A percentile compares a stretch with the other conserved stretches of the same genome.
phyloP scores from a whole-genome alignment of 2,329 filamentous ascomycete genomes.

The Moelleriella libera region DNA sequence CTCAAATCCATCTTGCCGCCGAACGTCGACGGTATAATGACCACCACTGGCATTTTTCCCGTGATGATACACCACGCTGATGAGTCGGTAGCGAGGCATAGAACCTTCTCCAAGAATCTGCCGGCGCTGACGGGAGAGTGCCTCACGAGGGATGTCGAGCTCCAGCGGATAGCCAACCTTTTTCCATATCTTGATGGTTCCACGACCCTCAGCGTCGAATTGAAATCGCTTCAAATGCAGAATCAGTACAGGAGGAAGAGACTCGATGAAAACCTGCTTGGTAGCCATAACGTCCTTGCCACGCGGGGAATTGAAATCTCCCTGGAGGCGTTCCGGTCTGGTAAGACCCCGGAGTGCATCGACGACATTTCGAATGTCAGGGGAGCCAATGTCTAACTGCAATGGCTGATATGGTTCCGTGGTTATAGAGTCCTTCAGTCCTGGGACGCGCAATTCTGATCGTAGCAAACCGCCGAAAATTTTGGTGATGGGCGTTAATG shows the following conservation, averaged over 20 bases:
- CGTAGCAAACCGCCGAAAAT: conserved; percentile 88
- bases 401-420: conserved; percentile 88
- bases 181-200: conserved; percentile 97
- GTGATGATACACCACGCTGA: conserved; percentile 89
- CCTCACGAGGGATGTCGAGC: conserved; percentile 82
- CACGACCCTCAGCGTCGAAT: conserved; percentile 66
- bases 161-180: conserved; percentile 92
- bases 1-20: conserved; percentile 84
- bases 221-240: conserved; percentile 96
- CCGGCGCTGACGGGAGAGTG: conserved; percentile 62
- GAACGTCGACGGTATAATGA: conserved; percentile 95
- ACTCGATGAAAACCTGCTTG: conserved; percentile 92
- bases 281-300: conserved; percentile 67
- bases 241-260: conserved; percentile 78
- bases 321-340: conserved; percentile 69
- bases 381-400: conserved; percentile 83
- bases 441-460: conserved; percentile 77
- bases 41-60: conserved; percentile 92
- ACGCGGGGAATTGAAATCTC: conserved; percentile 67
- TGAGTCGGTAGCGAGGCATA: conserved; percentile 72
- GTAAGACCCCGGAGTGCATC: conserved; percentile 82
- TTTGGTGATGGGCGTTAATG: conserved; percentile 75
- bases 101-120: conserved; percentile 49
- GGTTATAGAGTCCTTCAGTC: conserved; percentile 80
- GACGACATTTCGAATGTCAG: conserved; percentile 77